Percentiles rank a stretch among this genome's conserved stretches.
These are phyloP conservation scores for Massariosphaeria phaeospora DNA, from an alignment of 495 filamentous ascomycete species.

Conservation along the genomic window DNA sequence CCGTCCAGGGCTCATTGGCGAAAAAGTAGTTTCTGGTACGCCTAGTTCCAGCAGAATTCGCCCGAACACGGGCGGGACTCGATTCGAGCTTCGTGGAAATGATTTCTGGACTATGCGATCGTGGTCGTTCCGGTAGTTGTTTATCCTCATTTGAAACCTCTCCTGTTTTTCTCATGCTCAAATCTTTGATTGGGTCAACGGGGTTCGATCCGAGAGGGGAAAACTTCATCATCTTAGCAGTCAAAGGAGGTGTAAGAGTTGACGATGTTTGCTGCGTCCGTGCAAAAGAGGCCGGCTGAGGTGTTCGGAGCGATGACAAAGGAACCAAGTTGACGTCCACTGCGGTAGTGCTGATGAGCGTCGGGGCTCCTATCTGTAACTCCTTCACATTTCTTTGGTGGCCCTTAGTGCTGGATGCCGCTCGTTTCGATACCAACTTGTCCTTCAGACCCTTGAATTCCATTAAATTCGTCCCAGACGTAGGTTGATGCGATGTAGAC, in stretches of 20 bases:
- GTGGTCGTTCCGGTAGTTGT: not conserved
- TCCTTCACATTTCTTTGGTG: conserved; percentile 6
- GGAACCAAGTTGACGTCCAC: conserved; percentile 23
- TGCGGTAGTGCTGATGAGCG: conserved; percentile 17
- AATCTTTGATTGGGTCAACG: conserved; percentile 9
- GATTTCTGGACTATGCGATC: not conserved
- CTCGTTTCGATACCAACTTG: conserved; percentile 8
- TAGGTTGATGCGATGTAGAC: conserved; percentile 6
- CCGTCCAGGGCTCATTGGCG: conserved; percentile 22
- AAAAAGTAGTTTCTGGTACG: conserved; percentile 13
- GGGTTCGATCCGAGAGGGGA: conserved; percentile 26
- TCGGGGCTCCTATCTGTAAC: conserved; percentile 26
- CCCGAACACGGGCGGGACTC: not conserved
- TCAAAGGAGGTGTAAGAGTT: not conserved
- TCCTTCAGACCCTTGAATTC: conserved; percentile 19
- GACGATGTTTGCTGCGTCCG: no score
- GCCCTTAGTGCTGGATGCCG: conserved; percentile 7
- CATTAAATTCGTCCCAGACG: conserved; percentile 5
- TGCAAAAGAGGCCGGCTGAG: no score
- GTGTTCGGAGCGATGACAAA: conserved; percentile 6
- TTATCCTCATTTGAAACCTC: not conserved
- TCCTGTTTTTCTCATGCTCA: conserved; percentile 12
- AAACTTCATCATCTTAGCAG: conserved; percentile 8
- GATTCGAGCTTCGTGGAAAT: not conserved
- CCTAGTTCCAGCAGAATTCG: conserved; percentile 19